Evolutionary conservation across 2,329 filamentous ascomycete genomes (phyloP), one percentile per base, ranked within the genome.

Genomic region (Claviceps maximensis): DNA sequence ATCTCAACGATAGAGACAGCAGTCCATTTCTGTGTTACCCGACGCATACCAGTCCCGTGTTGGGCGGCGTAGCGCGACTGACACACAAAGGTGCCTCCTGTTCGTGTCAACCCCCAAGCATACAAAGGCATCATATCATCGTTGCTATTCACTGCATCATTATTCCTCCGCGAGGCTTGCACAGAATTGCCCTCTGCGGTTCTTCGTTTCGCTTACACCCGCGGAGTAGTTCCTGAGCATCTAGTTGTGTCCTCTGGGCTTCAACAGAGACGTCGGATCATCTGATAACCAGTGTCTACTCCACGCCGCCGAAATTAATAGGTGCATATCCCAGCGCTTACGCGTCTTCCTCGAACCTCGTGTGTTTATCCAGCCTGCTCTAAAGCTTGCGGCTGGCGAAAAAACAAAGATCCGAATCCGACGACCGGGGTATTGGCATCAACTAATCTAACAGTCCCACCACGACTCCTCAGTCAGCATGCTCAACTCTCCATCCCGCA

Each of bases 401-500:
- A 47, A n/a, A 15, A 21, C 7, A 17, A 52, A 45, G 42, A 38
- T 33, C 46, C 53, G 25, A 38, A 47, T 8, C 23, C 31, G 40
- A 29, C 15, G 42, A 45, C 53, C 42, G 33, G 53, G 53, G 53
- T 31, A 13, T 13, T 47, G 29, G 21, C 50, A 17, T 47, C 53
- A 50, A 50, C 53, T 49, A 50, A 58, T 51, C 52, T 54, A 25
- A 49, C 48, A 55, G 54, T 56, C 57, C 51, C 53, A 56, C 54
- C 46, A 50, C 41, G 47, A 54, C 55, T 47, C 49, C 51, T 21
- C 25, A 7, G 58, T 60, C 45, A 19, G 31, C 58, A 65, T 65
- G 63, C 61, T 61, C 57, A 52, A 51, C 52, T 57, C 57, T 33
- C 21, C 50, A 19, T 52, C 54, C 42, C 31, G 33, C 33, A 38